phyloP scores from a whole-genome alignment of 768 basidiomycete genomes.

The Russula emetica region DNA sequence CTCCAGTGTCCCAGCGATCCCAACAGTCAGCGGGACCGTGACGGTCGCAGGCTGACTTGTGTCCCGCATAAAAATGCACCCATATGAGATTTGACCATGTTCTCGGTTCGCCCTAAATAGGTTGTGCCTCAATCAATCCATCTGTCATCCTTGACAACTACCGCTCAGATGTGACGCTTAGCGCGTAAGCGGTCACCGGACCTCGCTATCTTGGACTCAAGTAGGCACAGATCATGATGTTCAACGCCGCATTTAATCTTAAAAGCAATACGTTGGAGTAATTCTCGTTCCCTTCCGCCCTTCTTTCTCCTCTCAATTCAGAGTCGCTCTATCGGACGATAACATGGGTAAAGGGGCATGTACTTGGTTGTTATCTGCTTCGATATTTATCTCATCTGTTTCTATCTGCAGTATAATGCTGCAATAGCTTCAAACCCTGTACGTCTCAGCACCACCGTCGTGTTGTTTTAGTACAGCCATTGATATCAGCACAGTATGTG shows the following conservation, averaged over 20 bases:
- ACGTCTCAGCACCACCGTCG: slow-evolving; percentile 15
- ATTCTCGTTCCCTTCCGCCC: neutral
- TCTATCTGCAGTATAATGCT: slow-evolving; percentile 45
- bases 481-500: slow-evolving; percentile 50
- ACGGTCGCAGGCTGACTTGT: too few species aligned
- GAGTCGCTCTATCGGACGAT: neutral
- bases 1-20: too few species aligned
- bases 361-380: neutral
- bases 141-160: neutral
- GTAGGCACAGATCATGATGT: neutral
- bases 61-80: too few species aligned
- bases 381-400: neutral
- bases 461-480: neutral
- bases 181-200: neutral
- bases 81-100: too few species aligned
- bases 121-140: neutral
- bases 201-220: neutral
- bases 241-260: neutral
- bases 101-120: too few species aligned
- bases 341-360: slow-evolving; percentile 34
- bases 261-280: neutral
- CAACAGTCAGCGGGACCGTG: too few species aligned
- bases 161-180: neutral
- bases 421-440: slow-evolving; percentile 59
- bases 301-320: neutral